Base-by-base conservation (phyloP, 768 basidiomycete species). In the Ephemerocybe angulata region DNA sequence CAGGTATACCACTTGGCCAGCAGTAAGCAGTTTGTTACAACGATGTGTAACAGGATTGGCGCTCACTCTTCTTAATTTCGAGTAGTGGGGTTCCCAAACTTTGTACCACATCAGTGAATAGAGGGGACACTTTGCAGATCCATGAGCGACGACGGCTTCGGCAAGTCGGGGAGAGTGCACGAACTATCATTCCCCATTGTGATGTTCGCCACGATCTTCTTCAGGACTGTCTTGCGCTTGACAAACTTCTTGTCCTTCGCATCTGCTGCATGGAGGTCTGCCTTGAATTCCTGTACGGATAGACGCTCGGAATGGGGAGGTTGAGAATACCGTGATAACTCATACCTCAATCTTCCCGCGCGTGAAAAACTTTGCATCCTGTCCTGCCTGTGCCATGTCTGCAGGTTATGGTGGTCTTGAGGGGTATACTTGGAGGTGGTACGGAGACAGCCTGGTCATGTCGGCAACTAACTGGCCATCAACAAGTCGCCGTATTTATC, bases 181-280 rank as follows among this genome's bases (percentile, higher is more conserved):
- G 73, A 67, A 97, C 96, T 95, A 72, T 98, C 95, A 67, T 94
- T 97, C 41, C 97, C 97, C 95, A 99, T 98, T 3, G 97, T 99
- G 70, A 98, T 98, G 71, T 98, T 98, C 38, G 97, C 97, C 12
- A 98, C 93, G 57, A 98, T 88, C 77, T 95, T 96, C 82, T 99
- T 98, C 63, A 98, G 73, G 19, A 92, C 88, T 0, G 85, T 94
- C 81, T 94, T 98, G 63, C 94, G 83, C 72, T 95, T 95, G 62
- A 84, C 75, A 60, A 83, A 98, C 64, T 94, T 96, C 80, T 98
- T 99, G 80, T 99, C 97, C 73, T 97, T 97, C 59, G 87, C 78
- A 68, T 93, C 93, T 8, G 91, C 89, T 44, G 90, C 89, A 69
- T 91, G 89, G 41, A 97, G 81, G 68, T 98, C 94, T 59, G 87